Evolutionary conservation across 345 rosid species (phyloP).

Genomic region (Raphanus sativus): DNA sequence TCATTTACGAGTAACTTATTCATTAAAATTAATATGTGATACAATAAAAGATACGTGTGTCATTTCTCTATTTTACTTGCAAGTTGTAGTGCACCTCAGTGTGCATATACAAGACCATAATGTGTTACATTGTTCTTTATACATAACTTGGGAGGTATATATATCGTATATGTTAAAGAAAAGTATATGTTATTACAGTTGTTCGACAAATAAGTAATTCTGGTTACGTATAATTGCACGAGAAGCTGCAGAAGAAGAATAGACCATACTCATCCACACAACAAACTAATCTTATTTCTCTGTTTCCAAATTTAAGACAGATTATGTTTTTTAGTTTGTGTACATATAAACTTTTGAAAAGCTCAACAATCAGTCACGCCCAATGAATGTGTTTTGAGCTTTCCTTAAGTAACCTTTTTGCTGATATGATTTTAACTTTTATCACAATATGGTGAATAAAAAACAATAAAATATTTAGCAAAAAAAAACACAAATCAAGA

Average conservation of each 20-base stretch:
- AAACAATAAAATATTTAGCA: background rate
- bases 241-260: background rate
- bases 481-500: background rate
- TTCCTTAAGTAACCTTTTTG: too few relatives aligned
- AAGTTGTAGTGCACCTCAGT: too few relatives aligned
- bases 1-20: background rate
- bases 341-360: background rate
- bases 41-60: conserved; percentile 1
- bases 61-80: background rate
- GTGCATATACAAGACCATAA: background rate
- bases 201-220: background rate
- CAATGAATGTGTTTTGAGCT: too few relatives aligned
- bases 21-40: background rate
- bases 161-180: too few relatives aligned
- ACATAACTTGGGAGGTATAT: background rate
- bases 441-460: background rate
- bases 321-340: too few relatives aligned
- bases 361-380: background rate
- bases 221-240: background rate
- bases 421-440: background rate
- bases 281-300: too few relatives aligned
- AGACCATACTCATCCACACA: background rate
- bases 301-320: background rate
- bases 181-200: too few relatives aligned
- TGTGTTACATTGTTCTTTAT: background rate